phyloP scores from a whole-genome alignment of 768 basidiomycete genomes.

The Boletus bicolor region DNA sequence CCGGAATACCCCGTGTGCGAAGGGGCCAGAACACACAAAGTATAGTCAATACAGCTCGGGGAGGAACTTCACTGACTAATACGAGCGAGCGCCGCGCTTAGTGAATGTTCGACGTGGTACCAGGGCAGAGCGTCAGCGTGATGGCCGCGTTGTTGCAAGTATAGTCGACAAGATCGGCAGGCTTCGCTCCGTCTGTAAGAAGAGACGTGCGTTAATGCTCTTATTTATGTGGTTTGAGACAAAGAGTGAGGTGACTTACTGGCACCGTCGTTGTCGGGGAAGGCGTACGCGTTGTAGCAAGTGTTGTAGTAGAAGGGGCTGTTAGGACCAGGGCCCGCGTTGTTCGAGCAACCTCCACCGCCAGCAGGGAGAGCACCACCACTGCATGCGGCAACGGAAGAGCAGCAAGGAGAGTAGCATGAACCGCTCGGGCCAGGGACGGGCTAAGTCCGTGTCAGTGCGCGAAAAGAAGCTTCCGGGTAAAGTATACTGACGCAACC shows the following conservation, averaged over 20 bases:
- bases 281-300: conserved; percentile 32
- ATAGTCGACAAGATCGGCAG: conserved; percentile 30
- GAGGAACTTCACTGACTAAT: not conserved
- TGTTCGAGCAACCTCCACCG: conserved; percentile 28
- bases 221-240: not conserved
- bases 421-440: conserved; percentile 26
- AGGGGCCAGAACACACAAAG: not conserved
- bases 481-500: conserved; percentile 26
- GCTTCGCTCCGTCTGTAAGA: conserved; percentile 22
- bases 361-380: conserved; percentile 27
- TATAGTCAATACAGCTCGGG: not conserved
- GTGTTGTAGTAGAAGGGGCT: conserved; percentile 28
- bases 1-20: not conserved
- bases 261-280: conserved; percentile 33
- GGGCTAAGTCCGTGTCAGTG: conserved; percentile 19
- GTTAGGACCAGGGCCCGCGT: conserved; percentile 30
- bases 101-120: conserved; percentile 15
- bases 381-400: conserved; percentile 26
- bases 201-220: not conserved
- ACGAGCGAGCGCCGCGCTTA: not conserved
- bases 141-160: conserved; percentile 28
- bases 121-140: conserved; percentile 31
- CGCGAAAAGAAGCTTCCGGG: not conserved
- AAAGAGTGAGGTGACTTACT: conserved; percentile 9
- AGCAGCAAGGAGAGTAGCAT: conserved; percentile 31